Conservation (phyloP, 257 asterid species). For the Solanum megistacrolobum region DNA sequence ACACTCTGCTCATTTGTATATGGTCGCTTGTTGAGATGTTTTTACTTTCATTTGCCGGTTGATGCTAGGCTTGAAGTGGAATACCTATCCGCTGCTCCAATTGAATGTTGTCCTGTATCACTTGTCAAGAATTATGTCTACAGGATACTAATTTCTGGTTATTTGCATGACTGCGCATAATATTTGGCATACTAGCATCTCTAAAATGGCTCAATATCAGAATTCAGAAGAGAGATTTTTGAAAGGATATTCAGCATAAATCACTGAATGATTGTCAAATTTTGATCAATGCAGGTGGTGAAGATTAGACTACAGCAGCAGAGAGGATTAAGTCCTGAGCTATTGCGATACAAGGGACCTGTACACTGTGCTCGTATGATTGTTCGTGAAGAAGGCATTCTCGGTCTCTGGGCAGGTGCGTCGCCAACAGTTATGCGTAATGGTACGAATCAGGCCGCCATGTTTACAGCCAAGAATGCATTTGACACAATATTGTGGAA, state of each 20-base stretch:
- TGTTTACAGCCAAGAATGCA: constrained; percentile 92
- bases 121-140: not conserved
- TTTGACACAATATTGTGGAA: constrained; percentile 73
- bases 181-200: not conserved
- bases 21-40: not conserved
- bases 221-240: not conserved
- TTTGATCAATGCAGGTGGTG: constrained; percentile 54
- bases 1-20: not conserved
- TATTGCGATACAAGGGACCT: constrained; percentile 80
- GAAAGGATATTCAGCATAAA: not conserved
- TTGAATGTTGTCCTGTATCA: not conserved
- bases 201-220: not conserved
- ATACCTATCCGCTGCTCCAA: not conserved
- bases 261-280: not conserved
- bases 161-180: not conserved
- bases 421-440: constrained; percentile 97
- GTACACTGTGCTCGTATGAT: constrained; percentile 65
- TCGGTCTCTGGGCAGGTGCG: constrained; percentile 94
- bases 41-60: not conserved
- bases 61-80: not conserved
- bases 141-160: not conserved
- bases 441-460: constrained; percentile 96
- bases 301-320: constrained; percentile 96
- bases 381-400: constrained; percentile 75
- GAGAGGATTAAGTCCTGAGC: constrained; percentile 67